Evolutionary conservation across 768 basidiomycete species (phyloP), one percentile per base, ranked within the genome.

Genomic region (Mycena metata): DNA sequence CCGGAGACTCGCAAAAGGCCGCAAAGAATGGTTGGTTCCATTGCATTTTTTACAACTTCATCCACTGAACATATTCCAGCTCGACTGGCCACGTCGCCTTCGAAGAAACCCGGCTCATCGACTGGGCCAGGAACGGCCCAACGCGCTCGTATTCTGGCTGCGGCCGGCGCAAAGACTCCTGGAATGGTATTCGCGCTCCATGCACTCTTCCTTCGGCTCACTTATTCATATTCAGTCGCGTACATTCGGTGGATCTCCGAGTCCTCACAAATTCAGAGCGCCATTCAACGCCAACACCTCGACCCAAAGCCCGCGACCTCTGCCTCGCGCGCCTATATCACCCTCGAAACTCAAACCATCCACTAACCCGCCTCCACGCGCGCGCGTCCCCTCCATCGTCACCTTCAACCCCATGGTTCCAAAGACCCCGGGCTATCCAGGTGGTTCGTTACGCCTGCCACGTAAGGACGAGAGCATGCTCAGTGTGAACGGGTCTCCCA

Each of bases 401-500:
- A 88, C 83, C 11, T 96, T 96, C 80, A 92, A 93, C 58, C 94
- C 93, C 0, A 78, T 83, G 8, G 82, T 96, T 42, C 85, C 82
- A 8, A 89, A 89, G 69, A 85, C 87, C 12, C 87, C 88, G 51
- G 81, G 77, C 66, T 91, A 81, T 71, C 88, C 89, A 39, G 74
- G 82, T 47, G 78, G 85, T 19, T 76, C 84, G 5, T 81, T 90
- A 52, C 89, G 93, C 26, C 83, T 90, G 75, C 91, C 92, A 13
- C 87, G 91, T 46, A 87, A 84, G 70, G 88, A 93, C 73, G 94
- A 96, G 78, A 89, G 84, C 73, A 88, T 95, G 87, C 83, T 95
- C 56, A 93, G 93, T 73, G 78, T 91, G 21, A 95, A 96, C 67
- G 94, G 94, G 5, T 94, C 92, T 0, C 94, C 94, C 0, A 83